A percentile compares a stretch with the other conserved stretches of the same genome.
Conservation (phyloP, 2,329 filamentous ascomycete genomes). For the Diaporthe longicolla region DNA sequence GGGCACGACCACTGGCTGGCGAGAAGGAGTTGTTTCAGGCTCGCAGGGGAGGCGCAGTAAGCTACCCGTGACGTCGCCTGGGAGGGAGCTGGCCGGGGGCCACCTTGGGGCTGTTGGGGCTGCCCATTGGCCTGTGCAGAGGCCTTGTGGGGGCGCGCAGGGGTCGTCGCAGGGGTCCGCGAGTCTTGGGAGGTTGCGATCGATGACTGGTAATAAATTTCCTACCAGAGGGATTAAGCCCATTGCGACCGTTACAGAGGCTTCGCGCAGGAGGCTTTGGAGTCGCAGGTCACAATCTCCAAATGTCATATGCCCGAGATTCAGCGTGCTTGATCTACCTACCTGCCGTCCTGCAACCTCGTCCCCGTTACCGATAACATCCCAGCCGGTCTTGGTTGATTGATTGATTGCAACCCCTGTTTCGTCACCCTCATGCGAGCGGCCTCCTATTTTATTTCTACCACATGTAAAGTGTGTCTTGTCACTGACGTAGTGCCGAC, state of each 20-base stretch:
- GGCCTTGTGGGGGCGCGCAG: conserved; percentile 16
- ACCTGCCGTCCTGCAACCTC: conserved; percentile 15
- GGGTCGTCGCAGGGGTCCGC: background rate
- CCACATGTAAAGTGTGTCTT: conserved; percentile 11
- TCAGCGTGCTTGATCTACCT: conserved; percentile 6
- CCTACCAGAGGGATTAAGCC: background rate
- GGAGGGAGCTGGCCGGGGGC: conserved; percentile 26
- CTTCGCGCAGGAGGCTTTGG: background rate
- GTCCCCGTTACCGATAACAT: conserved; percentile 6
- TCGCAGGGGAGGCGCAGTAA: conserved; percentile 42
- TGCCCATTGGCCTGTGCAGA: conserved; percentile 28
- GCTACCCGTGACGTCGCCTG: conserved; percentile 36
- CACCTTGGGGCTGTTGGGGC: conserved; percentile 14
- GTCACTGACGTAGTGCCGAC: conserved; percentile 24
- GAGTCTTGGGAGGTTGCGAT: conserved; percentile 14
- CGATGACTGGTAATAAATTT: conserved; percentile 27
- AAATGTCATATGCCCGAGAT: conserved; percentile 1
- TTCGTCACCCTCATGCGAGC: conserved; percentile 32
- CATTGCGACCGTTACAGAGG: conserved; percentile 13
- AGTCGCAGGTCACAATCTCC: conserved; percentile 13
- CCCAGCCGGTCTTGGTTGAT: conserved; percentile 7
- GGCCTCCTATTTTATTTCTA: conserved; percentile 27
- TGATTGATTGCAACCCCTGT: conserved; percentile 29
- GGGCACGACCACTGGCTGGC: conserved; percentile 37
- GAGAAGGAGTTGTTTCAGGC: conserved; percentile 41